Base-by-base conservation (phyloP, 768 basidiomycete species). In the Erythrobasidium yunnanense region DNA sequence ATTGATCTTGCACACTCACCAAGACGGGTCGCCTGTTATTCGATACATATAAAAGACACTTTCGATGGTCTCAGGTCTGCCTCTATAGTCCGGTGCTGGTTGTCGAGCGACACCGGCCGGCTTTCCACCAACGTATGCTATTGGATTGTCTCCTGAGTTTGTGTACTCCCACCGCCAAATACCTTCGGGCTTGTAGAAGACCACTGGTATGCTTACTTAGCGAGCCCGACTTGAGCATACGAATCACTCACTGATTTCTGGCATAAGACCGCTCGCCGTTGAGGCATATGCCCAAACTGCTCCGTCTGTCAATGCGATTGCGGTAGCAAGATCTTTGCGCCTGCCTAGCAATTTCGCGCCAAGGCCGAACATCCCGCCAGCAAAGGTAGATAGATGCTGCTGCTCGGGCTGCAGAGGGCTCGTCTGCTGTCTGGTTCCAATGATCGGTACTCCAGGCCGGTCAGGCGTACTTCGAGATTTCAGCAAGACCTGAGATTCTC, bases 341-440 rank as follows among this genome's bases (percentile, higher is more conserved):
- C 78, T 70, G 34, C 73, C 55, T 23, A 79, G 70, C 6, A 79
- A 67, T 35, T 70, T 71, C 0, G 77, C 69, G 8, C 79, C 79
- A 27, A 79, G 73, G n/a, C 76, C 77, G 11, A 79, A 70, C 78
- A 79, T 79, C 0, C 73, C 79, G 7, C 78, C 78, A 2, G 76
- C 76, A 68, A 78, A 79, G 68, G 76, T 77, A 0, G 76, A 46
- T 6, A 63, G 49, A 23, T 63, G 60, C 32, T 63, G 32, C n/a
- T 47, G 42, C 23, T 23, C 45, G 22, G 57, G 20, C 18, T 45
- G 42, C 3, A 60, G 22, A 3, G 8, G 38, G 8, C 7, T 23
- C 32, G 32, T n/a, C 32, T 51, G 34, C 8, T 17, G 25, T 17
- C 34, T 27, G 13, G n/a, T 23, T 4, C 27, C 22, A 27, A 15